These are phyloP conservation scores for Vararia minispora DNA, from an alignment of 768 basidiomycete genomes.

Conservation along the genomic window DNA sequence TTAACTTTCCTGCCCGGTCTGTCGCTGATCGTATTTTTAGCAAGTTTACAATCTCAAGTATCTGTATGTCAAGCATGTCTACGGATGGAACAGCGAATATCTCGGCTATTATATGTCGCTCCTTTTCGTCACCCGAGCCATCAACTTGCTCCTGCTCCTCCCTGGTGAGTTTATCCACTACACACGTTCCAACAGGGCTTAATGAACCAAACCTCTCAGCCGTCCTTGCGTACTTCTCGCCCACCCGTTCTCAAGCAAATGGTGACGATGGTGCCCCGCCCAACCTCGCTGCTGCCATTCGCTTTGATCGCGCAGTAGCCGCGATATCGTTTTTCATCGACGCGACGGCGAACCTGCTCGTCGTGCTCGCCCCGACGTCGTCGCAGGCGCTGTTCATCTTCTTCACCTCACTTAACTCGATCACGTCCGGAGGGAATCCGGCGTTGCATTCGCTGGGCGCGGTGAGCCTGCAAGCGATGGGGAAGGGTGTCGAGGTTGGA, in stretches of 20 bases:
- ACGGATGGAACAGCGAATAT: slow-evolving; percentile 14
- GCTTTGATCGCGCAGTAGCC: slow-evolving; percentile 11
- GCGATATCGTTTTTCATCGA: slow-evolving; percentile 13
- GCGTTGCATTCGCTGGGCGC: slow-evolving; percentile 14
- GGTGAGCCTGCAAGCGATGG: slow-evolving; percentile 14
- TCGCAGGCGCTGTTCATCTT: slow-evolving; percentile 15
- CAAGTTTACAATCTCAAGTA: slow-evolving; percentile 16
- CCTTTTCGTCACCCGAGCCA: slow-evolving; percentile 12
- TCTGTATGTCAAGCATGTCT: slow-evolving; percentile 14
- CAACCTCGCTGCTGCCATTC: slow-evolving; percentile 9
- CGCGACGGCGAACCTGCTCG: slow-evolving; percentile 13
- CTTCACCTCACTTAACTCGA: slow-evolving; percentile 12
- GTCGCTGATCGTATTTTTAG: slow-evolving; percentile 2
- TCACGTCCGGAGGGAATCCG: slow-evolving; percentile 13
- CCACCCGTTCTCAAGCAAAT: not conserved
- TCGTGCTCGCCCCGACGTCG: slow-evolving; percentile 11
- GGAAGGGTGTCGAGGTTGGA: slow-evolving; percentile 12
- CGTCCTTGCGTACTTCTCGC: slow-evolving; percentile 12
- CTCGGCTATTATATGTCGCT: slow-evolving; percentile 15
- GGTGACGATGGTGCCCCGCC: not conserved
- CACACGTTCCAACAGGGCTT: not conserved
- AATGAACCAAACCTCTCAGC: slow-evolving; percentile 4
- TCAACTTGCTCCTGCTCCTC: slow-evolving; percentile 11
- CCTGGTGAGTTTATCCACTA: slow-evolving; percentile 8
- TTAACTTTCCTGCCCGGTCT: not conserved